These are phyloP conservation scores for Salix caprea DNA, from an alignment of 345 rosid species.

Conservation along the genomic window DNA sequence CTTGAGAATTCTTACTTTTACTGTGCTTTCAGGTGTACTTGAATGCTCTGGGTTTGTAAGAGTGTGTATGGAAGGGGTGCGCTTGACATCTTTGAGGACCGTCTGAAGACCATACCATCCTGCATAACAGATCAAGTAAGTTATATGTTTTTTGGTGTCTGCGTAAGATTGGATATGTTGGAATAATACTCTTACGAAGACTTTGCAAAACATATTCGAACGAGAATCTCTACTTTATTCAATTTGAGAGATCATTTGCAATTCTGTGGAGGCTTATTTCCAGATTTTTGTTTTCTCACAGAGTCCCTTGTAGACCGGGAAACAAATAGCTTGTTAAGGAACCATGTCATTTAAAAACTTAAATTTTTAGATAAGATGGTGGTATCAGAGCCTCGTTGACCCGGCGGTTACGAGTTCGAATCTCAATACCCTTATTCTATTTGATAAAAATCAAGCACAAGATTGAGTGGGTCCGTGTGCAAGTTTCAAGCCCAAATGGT, in stretches of 20 bases:
- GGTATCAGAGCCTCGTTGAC: no score
- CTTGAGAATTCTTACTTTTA: conserved; percentile 3
- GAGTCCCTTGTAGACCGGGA: not conserved
- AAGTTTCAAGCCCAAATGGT: no score
- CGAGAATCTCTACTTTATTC: not conserved
- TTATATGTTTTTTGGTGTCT: not conserved
- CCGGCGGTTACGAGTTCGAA: no score
- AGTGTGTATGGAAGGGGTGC: conserved; percentile 57
- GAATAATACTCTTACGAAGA: not conserved
- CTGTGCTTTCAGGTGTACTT: conserved; percentile 57
- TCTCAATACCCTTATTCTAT: no score
- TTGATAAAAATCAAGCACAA: no score
- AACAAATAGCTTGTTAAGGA: not conserved
- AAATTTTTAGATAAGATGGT: no score
- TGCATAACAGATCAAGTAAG: conserved; percentile 53
- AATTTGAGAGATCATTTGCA: not conserved
- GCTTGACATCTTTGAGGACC: conserved; percentile 44
- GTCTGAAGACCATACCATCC: conserved; percentile 45
- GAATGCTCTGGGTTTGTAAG: conserved; percentile 68
- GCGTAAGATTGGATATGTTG: not conserved
- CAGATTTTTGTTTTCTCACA: not conserved
- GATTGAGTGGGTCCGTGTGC: no score
- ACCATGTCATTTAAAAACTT: no score
- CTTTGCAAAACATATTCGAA: conserved; percentile 1
- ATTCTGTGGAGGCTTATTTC: not conserved